A percentile compares a stretch with the other conserved stretches of the same genome.
Evolutionary conservation across 352 stramenopile species (phyloP).

Genomic region (Pythium apleroticum): DNA sequence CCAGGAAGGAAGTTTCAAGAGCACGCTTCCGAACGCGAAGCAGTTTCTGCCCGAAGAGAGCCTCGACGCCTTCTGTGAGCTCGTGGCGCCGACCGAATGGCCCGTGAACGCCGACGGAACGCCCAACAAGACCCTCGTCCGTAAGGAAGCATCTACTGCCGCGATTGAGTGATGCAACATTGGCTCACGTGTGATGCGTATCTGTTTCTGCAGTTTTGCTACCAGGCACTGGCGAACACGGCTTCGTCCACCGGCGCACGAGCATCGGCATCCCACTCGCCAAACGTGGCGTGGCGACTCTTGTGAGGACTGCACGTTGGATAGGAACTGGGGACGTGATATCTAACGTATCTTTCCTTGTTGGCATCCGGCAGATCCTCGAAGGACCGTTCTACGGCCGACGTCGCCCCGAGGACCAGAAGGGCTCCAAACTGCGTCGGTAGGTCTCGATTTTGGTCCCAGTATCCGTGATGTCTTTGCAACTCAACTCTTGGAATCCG

Average conservation of each 20-base stretch:
- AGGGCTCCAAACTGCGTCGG: constrained; percentile 73
- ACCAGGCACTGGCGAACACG: constrained; percentile 73
- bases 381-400: constrained; percentile 81
- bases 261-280: constrained; percentile 68
- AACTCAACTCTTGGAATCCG: not conserved
- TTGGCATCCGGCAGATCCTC: constrained; percentile 52
- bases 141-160: constrained; percentile 6
- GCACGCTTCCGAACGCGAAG: constrained; percentile 56
- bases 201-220: constrained; percentile 48
- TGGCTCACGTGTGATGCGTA: not conserved
- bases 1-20: constrained; percentile 54
- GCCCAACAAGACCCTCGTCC: constrained; percentile 21
- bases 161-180: not conserved
- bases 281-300: constrained; percentile 53
- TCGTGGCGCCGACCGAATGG: constrained; percentile 68
- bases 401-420: constrained; percentile 60
- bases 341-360: not conserved
- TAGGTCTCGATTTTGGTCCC: constrained; percentile 12
- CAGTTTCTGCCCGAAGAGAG: constrained; percentile 56
- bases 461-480: not conserved
- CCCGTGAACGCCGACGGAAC: constrained; percentile 4
- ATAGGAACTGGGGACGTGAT: not conserved
- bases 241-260: constrained; percentile 67
- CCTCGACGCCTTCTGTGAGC: constrained; percentile 61
- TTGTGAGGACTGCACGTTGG: constrained; percentile 32